A percentile compares a stretch with the other conserved stretches of the same genome.
Conservation (phyloP, 176 grass and related monocot species). For the Phoenix dactylifera region DNA sequence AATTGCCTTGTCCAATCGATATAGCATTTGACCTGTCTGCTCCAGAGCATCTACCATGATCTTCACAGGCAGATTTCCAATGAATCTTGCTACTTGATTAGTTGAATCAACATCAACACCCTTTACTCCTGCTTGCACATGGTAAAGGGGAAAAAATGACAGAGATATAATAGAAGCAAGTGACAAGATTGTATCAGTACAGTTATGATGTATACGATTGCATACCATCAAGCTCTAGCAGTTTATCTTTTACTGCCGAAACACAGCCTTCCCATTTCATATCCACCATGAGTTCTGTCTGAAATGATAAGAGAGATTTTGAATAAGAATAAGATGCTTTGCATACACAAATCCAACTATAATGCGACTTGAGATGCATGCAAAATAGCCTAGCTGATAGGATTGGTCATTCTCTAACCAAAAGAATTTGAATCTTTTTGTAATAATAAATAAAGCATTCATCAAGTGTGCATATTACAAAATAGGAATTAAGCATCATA, state of each 20-base stretch:
- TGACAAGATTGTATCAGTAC: too few relatives aligned
- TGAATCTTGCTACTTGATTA: conserved; percentile 81
- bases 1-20: conserved; percentile 88
- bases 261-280: conserved; percentile 96
- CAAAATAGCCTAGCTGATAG: neutral
- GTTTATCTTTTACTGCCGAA: conserved; percentile 54
- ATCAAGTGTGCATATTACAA: too few relatives aligned
- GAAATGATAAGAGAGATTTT: conserved; percentile 23
- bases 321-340: conserved; percentile 7
- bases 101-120: conserved; percentile 73
- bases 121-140: conserved; percentile 48
- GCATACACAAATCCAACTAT: conserved; percentile 5
- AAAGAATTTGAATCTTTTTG: neutral
- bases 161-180: too few relatives aligned
- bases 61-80: conserved; percentile 74
- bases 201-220: neutral
- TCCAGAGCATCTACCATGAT: conserved; percentile 68
- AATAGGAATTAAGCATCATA: too few relatives aligned
- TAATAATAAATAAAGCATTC: neutral
- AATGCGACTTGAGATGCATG: too few relatives aligned
- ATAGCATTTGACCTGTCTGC: conserved; percentile 60
- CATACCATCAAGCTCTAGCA: conserved; percentile 68
- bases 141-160: too few relatives aligned
- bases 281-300: conserved; percentile 99
- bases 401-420: neutral